Percentiles rank a stretch among this genome's conserved stretches.
Evolutionary conservation across 202 grass and related monocot species (phyloP).

Genomic region (Setaria viridis): DNA sequence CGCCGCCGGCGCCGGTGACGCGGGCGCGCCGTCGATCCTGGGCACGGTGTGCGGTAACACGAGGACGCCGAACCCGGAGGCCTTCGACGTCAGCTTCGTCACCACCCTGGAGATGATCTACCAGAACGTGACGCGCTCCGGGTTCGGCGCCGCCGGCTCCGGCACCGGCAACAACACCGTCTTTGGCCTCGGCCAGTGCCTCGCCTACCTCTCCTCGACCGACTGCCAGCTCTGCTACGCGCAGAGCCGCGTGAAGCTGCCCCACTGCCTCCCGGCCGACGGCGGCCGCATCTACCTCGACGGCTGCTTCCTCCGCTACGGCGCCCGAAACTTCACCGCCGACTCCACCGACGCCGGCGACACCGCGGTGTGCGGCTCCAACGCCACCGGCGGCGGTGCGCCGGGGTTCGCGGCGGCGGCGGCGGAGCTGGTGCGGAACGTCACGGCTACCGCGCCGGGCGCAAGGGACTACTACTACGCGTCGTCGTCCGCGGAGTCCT

Average conservation of each 20-base stretch:
- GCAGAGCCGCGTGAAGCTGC: constrained; percentile 74
- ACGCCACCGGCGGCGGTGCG: constrained; percentile 24
- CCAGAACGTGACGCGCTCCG: constrained; percentile 63
- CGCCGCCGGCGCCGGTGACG: background rate
- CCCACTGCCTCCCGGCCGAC: constrained; percentile 66
- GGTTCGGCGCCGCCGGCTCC: constrained; percentile 58
- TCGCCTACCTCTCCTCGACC: constrained; percentile 62
- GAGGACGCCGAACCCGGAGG: constrained; percentile 32
- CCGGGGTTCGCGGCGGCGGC: constrained; percentile 38
- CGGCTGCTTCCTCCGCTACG: constrained; percentile 87
- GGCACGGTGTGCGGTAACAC: constrained; percentile 46
- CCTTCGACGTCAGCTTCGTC: constrained; percentile 79
- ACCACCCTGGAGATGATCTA: constrained; percentile 66
- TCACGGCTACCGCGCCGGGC: constrained; percentile 52
- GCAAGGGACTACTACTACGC: constrained; percentile 38
- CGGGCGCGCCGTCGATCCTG: constrained; percentile 47
- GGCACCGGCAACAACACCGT: constrained; percentile 40
- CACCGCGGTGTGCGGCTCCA: constrained; percentile 54
- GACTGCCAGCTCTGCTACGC: constrained; percentile 84
- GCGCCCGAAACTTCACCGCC: constrained; percentile 48
- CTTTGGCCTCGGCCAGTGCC: constrained; percentile 72
- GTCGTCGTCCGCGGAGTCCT: background rate
- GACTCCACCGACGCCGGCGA: constrained; percentile 52
- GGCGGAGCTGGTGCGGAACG: constrained; percentile 50
- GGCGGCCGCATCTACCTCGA: constrained; percentile 69